Evolutionary conservation across 345 rosid genomes (phyloP).

Genomic region (Eucalyptus dawsonii): DNA sequence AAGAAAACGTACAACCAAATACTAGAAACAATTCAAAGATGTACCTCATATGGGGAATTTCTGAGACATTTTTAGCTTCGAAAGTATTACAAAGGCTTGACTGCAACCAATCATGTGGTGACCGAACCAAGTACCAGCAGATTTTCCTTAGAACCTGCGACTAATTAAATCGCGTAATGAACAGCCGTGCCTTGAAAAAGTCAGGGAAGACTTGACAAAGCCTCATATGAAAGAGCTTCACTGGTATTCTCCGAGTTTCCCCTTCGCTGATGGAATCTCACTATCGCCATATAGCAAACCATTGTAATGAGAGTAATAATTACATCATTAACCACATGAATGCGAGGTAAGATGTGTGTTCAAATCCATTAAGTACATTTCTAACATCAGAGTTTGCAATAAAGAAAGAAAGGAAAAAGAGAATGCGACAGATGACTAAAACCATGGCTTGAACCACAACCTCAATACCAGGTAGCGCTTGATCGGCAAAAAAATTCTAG

Average conservation of each 20-base stretch:
- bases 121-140: conserved; percentile 60
- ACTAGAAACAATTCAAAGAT: background rate
- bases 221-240: conserved; percentile 1
- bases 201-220: background rate
- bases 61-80: conserved; percentile 73
- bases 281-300: conserved; percentile 83
- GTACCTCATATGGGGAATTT: conserved; percentile 68
- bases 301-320: conserved; percentile 67
- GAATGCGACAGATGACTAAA: background rate
- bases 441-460: background rate
- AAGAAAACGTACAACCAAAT: background rate
- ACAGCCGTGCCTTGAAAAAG: background rate
- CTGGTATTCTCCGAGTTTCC: conserved; percentile 54
- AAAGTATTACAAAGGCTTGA: conserved; percentile 37
- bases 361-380: background rate
- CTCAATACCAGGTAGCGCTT: too few relatives aligned
- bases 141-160: conserved; percentile 65
- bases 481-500: too few relatives aligned
- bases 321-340: background rate
- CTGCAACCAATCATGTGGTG: conserved; percentile 62
- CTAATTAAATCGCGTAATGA: background rate
- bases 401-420: background rate
- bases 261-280: conserved; percentile 77
- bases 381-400: too few relatives aligned
- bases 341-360: background rate